Evolutionary conservation across 495 filamentous ascomycete genomes (phyloP), one percentile per base, ranked within the genome.

Genomic region (Friedmanniomyces simplex): DNA sequence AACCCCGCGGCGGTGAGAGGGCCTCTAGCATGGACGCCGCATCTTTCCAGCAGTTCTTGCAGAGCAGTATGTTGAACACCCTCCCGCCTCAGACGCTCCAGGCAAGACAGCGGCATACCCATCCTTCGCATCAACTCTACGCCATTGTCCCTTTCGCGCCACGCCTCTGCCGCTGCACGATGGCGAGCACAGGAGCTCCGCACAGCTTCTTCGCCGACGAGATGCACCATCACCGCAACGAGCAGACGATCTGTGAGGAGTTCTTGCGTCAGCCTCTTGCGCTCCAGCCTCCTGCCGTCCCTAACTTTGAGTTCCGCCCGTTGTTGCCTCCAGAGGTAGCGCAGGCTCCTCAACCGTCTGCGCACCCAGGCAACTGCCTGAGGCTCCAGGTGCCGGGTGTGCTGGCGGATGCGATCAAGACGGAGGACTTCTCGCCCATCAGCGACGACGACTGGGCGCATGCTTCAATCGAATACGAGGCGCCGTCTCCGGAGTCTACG

Each of bases 401-500:
- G n/a, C 32, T 41, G 1, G 51, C n/a, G 11, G 18, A 25, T 16
- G n/a, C 3, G 7, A 30, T 54, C 20, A 30, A 54, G 14, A 20
- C 36, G 6, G 13, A 43, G 21, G 20, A 41, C 34, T 54, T 24
- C 51, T 41, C 51, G 7, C 34, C 51, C 14, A 28, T 54, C 51
- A 54, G 51, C 37, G 32, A 54, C 12, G 32, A 43, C 26, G 54
- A 56, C 41, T 56, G 54, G 54, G 41, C 45, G 41, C 39, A 28
- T 12, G 54, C 54, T 8, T 28, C 39, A 2, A 47, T 56, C 22
- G 54, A 56, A 18, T 56, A 47, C 22, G 54, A 56, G 2, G 39
- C 21, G n/a, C 52, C 42, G 2, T 56, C 54, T 2, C 54, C 54
- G 16, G 54, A 22, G 3, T 56, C 54, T 21, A 16, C 26, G n/a